Evolutionary conservation across 208 protist genomes (phyloP).

Genomic region (Herpetomonas samuelpessoai): DNA sequence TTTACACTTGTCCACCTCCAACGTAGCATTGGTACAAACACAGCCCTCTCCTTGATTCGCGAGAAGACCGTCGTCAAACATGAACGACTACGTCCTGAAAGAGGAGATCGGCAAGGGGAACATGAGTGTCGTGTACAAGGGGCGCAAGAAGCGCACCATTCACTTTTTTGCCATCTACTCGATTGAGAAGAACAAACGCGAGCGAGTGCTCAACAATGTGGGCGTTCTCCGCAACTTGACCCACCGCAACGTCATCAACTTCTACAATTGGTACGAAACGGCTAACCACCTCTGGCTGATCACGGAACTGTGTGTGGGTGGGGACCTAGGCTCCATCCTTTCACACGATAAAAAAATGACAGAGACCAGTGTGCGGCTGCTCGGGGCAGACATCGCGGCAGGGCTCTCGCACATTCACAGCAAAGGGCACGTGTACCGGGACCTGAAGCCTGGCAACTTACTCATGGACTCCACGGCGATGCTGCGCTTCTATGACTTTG

Average conservation of each 20-base stretch:
- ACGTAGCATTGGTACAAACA: too few relatives aligned
- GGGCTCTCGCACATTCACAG: constrained; percentile 92
- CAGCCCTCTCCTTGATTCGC: too few relatives aligned
- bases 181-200: constrained; percentile 89
- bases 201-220: constrained; percentile 87
- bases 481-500: constrained; percentile 93
- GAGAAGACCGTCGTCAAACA: constrained; percentile 15
- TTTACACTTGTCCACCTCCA: too few relatives aligned
- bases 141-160: constrained; percentile 85
- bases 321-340: constrained; percentile 86
- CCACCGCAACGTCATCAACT: constrained; percentile 88
- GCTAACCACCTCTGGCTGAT: constrained; percentile 97
- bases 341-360: constrained; percentile 59
- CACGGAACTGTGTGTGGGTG: constrained; percentile 92
- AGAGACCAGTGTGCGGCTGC: constrained; percentile 67
- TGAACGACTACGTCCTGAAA: constrained; percentile 95
- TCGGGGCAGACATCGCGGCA: constrained; percentile 76
- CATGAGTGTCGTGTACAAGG: constrained; percentile 93
- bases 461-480: constrained; percentile 89
- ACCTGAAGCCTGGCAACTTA: constrained; percentile 93
- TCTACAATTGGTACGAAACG: constrained; percentile 96
- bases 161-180: constrained; percentile 94
- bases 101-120: constrained; percentile 91
- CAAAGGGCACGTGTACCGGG: constrained; percentile 85
- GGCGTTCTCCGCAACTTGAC: constrained; percentile 69